Evolutionary conservation across 2,329 filamentous ascomycete species (phyloP).

Genomic region (Botryosphaeria dothidea): DNA sequence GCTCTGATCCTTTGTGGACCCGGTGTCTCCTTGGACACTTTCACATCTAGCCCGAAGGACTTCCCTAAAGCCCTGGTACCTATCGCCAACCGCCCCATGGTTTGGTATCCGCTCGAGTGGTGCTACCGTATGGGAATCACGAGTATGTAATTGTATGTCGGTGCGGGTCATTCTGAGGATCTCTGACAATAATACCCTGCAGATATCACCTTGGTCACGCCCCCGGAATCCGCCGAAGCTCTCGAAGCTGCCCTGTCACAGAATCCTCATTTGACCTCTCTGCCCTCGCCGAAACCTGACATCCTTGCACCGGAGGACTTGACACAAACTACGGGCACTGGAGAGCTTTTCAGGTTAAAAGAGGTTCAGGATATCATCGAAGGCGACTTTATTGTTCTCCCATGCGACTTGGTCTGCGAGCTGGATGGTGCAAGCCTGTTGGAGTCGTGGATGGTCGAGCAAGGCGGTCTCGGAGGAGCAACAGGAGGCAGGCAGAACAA

Average conservation of each 20-base stretch:
- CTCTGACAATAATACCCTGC: constrained; percentile 19
- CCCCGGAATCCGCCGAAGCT: constrained; percentile 60
- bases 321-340: constrained; percentile 83
- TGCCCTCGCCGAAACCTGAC: constrained; percentile 72
- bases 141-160: constrained; percentile 49
- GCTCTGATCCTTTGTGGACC: constrained; percentile 82
- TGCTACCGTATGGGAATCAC: constrained; percentile 80
- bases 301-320: constrained; percentile 75
- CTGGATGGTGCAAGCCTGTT: constrained; percentile 78
- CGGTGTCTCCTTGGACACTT: constrained; percentile 78
- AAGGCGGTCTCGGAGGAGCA: constrained; percentile 65
- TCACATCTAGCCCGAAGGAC: constrained; percentile 77
- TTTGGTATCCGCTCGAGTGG: constrained; percentile 86
- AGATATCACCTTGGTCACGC: constrained; percentile 60
- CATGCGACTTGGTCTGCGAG: constrained; percentile 92
- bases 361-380: constrained; percentile 78
- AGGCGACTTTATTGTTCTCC: constrained; percentile 84
- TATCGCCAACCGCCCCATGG: constrained; percentile 83
- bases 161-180: neutral
- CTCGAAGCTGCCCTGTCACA: constrained; percentile 72
- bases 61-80: constrained; percentile 80
- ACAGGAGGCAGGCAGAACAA: constrained; percentile 52
- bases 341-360: constrained; percentile 80
- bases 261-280: constrained; percentile 72
- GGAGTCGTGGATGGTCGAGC: constrained; percentile 89